Evolutionary conservation across 805 yeast species (phyloP).

Genomic region (Pichia insulana): DNA sequence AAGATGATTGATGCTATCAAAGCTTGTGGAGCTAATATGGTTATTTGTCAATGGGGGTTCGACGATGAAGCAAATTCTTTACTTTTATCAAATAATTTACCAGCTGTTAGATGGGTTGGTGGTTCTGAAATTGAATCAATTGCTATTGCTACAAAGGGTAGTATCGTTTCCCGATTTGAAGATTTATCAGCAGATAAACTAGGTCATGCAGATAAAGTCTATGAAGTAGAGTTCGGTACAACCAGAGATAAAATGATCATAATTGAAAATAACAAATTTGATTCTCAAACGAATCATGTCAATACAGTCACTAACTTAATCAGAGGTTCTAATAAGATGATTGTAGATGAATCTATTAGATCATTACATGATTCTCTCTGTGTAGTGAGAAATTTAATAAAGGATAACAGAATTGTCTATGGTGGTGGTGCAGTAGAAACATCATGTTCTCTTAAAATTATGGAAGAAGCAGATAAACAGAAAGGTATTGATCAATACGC

Average conservation of each 20-base stretch:
- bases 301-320: conserved; percentile 71
- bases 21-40: conserved; percentile 87
- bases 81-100: conserved; percentile 75
- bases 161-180: conserved; percentile 95
- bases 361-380: conserved; percentile 95
- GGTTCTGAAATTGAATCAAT: conserved; percentile 92
- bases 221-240: conserved; percentile 91
- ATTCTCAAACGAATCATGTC: conserved; percentile 36
- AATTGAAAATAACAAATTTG: conserved; percentile 78
- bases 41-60: conserved; percentile 98
- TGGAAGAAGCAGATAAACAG: conserved; percentile 86
- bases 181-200: conserved; percentile 75
- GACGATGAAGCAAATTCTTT: conserved; percentile 98
- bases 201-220: conserved; percentile 79
- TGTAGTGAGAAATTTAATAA: conserved; percentile 91
- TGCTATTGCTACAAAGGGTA: conserved; percentile 96
- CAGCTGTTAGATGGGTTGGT: conserved; percentile 99
- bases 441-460: conserved; percentile 83
- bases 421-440: conserved; percentile 99
- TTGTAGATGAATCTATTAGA: conserved; percentile 92
- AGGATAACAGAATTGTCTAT: conserved; percentile 90
- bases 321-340: conserved; percentile 96
- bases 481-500: conserved; percentile 97
- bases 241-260: conserved; percentile 94
- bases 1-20: conserved; percentile 87